Percentiles rank a stretch among this genome's conserved stretches.
phyloP scores from a whole-genome alignment of 768 basidiomycete genomes.

The Lactifluus subvellereus region DNA sequence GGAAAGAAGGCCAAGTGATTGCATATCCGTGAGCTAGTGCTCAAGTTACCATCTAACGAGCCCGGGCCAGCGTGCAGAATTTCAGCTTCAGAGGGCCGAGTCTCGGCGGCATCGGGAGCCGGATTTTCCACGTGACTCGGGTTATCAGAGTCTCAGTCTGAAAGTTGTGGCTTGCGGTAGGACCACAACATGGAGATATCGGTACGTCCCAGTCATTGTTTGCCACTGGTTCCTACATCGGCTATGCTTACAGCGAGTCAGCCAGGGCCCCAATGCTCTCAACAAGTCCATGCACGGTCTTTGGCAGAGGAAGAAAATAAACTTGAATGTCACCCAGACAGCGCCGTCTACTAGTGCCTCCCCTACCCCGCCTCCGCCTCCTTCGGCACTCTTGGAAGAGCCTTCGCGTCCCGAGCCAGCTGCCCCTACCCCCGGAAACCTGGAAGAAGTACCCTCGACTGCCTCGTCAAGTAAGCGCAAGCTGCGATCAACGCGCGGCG shows the following conservation, averaged over 20 bases:
- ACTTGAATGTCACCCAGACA: slow-evolving; percentile 45
- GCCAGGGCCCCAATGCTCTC: slow-evolving; percentile 67
- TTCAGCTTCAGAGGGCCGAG: no score
- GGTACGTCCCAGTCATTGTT: not conserved
- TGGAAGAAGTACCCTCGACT: slow-evolving; percentile 24
- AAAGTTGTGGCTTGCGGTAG: no score
- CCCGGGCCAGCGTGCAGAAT: no score
- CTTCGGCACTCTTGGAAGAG: slow-evolving; percentile 12
- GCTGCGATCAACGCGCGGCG: slow-evolving; percentile 47
- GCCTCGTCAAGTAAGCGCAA: slow-evolving; percentile 53
- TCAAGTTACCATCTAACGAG: no score
- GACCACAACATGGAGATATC: slow-evolving; percentile 11
- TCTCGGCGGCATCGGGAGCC: no score
- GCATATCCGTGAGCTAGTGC: no score
- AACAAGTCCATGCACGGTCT: slow-evolving; percentile 77
- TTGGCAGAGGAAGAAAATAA: slow-evolving; percentile 72
- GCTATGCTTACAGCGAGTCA: slow-evolving; percentile 32
- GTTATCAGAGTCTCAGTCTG: no score
- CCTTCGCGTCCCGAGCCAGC: slow-evolving; percentile 8
- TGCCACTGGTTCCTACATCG: no score
- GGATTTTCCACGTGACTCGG: no score
- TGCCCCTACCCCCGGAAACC: not conserved
- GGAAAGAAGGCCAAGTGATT: no score
- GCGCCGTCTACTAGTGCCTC: slow-evolving; percentile 27
- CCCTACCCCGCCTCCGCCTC: slow-evolving; percentile 17